These are phyloP conservation scores for Melanomma pulvis-pyrius DNA, from an alignment of 495 filamentous ascomycete species.

Conservation along the genomic window DNA sequence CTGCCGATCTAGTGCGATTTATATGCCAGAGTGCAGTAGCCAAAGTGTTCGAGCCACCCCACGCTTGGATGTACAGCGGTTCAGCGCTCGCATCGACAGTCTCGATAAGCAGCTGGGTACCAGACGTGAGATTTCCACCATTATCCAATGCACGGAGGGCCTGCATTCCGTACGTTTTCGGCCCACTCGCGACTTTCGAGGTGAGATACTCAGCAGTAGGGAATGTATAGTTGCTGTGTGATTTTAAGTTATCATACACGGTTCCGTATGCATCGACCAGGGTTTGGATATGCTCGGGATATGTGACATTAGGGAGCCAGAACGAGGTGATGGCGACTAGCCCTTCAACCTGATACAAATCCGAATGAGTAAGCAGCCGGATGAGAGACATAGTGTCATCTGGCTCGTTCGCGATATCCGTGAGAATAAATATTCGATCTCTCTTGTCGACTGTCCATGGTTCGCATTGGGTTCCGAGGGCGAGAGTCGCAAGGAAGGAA, in stretches of 20 bases:
- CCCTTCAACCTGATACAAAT: conserved; percentile 41
- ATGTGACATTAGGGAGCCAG: conserved; percentile 33
- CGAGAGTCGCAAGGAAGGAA: background rate
- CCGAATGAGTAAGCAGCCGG: conserved; percentile 40
- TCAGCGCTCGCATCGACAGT: conserved; percentile 11
- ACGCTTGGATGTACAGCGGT: conserved; percentile 12
- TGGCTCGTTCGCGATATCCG: conserved; percentile 45
- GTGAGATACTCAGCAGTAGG: conserved; percentile 28
- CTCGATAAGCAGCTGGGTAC: conserved; percentile 6
- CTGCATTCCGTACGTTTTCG: conserved; percentile 19
- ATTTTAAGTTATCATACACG: conserved; percentile 23
- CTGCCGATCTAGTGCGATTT: conserved; percentile 6
- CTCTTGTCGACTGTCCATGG: background rate
- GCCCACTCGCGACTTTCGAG: conserved; percentile 20
- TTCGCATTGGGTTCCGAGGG: background rate
- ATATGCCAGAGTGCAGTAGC: conserved; percentile 12
- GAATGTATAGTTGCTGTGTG: conserved; percentile 22
- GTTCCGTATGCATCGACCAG: conserved; percentile 19
- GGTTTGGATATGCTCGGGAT: conserved; percentile 28
- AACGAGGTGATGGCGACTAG: conserved; percentile 39
- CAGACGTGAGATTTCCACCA: conserved; percentile 5
- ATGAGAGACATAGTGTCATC: conserved; percentile 43
- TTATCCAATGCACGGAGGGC: background rate
- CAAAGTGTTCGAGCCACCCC: conserved; percentile 16
- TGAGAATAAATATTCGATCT: conserved; percentile 3